A percentile compares a stretch with the other conserved stretches of the same genome.
Conservation (phyloP, 2,329 filamentous ascomycete genomes). For the Botryotinia globosa region DNA sequence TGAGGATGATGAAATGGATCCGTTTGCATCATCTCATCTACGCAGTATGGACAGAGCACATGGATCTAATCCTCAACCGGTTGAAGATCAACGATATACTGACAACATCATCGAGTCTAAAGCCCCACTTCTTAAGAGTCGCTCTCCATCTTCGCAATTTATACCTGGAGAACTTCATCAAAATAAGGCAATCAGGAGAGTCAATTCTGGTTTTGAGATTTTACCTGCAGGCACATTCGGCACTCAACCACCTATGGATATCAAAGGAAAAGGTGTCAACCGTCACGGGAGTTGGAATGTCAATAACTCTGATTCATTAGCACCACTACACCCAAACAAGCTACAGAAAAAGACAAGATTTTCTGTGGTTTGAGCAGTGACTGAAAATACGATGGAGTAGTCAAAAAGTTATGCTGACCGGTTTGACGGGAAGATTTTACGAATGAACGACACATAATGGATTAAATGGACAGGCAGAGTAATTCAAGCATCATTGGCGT, state of each 20-base stretch:
- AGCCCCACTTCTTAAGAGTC: conserved; percentile 18
- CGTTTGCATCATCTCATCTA: conserved; percentile 25
- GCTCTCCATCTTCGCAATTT: conserved; percentile 36
- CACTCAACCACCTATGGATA: conserved; percentile 19
- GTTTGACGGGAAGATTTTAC: neutral
- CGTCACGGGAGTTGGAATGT: conserved; percentile 21
- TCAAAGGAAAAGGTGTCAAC: conserved; percentile 23
- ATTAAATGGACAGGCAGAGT: neutral
- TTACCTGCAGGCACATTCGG: conserved; percentile 43
- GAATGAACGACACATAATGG: neutral
- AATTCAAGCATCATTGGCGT: conserved; percentile 3
- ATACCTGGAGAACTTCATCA: conserved; percentile 40
- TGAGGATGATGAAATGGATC: conserved; percentile 26
- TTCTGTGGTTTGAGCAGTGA: neutral
- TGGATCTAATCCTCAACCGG: neutral
- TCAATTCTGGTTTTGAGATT: conserved; percentile 43
- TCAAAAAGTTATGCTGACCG: neutral
- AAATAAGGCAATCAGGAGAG: conserved; percentile 40
- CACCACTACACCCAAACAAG: conserved; percentile 8
- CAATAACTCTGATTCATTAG: conserved; percentile 26
- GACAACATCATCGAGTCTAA: conserved; percentile 18
- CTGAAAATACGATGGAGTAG: neutral
- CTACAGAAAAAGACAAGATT: conserved; percentile 19
- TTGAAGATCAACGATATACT: conserved; percentile 7
- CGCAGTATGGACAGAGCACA: conserved; percentile 16